Evolutionary conservation across 2,329 filamentous ascomycete genomes (phyloP).

Genomic region (Aureobasidium mangrovei): DNA sequence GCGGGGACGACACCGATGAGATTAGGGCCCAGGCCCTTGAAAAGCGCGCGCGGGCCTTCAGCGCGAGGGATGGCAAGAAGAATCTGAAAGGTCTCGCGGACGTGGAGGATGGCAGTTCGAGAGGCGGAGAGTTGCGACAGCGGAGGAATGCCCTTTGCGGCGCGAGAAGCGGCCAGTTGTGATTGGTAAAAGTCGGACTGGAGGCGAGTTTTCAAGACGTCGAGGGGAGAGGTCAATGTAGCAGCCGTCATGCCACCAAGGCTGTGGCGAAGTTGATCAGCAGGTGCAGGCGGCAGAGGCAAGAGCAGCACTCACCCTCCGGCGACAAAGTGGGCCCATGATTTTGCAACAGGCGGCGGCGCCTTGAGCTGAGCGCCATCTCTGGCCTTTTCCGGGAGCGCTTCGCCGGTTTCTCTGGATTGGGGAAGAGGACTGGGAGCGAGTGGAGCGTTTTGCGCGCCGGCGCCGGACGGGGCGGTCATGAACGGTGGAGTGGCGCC

Average conservation of each 20-base stretch:
- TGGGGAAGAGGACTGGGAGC: slow-evolving; percentile 29
- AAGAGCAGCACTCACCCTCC: slow-evolving; percentile 56
- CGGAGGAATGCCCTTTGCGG: slow-evolving; percentile 47
- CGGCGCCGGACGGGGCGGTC: slow-evolving; percentile 12
- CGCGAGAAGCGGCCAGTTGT: slow-evolving; percentile 61
- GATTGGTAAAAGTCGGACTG: slow-evolving; percentile 93
- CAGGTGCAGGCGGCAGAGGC: neutral
- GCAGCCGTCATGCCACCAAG: slow-evolving; percentile 85
- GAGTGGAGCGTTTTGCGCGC: slow-evolving; percentile 4
- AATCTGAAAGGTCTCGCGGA: slow-evolving; percentile 80
- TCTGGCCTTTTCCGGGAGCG: slow-evolving; percentile 38
- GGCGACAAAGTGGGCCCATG: slow-evolving; percentile 86
- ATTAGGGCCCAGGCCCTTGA: slow-evolving; percentile 89
- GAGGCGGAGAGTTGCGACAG: slow-evolving; percentile 53
- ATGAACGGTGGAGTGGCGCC: slow-evolving; percentile 11
- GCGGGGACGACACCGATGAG: slow-evolving; percentile 83
- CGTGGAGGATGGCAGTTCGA: slow-evolving; percentile 61
- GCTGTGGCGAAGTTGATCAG: slow-evolving; percentile 38
- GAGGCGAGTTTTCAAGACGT: slow-evolving; percentile 85
- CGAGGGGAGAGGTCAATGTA: slow-evolving; percentile 85
- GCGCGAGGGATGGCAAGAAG: slow-evolving; percentile 67
- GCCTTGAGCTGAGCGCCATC: slow-evolving; percentile 32
- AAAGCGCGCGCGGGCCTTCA: slow-evolving; percentile 80
- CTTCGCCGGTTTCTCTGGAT: slow-evolving; percentile 54
- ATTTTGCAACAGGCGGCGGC: slow-evolving; percentile 49